phyloP scores from a whole-genome alignment of 768 basidiomycete species.

The Russula brevipes region DNA sequence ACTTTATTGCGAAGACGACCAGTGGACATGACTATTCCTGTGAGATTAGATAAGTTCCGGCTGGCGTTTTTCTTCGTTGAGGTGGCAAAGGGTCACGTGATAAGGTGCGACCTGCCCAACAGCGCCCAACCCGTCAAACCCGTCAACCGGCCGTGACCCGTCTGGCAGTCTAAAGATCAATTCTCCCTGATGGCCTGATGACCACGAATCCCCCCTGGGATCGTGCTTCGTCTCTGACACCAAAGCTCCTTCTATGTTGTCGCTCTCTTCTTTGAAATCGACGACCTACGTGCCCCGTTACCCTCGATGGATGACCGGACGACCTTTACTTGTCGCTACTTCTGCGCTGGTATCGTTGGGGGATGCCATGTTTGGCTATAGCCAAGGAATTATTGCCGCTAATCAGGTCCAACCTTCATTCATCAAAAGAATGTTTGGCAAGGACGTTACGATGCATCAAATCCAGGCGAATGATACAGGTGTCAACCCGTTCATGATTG shows the following conservation, averaged over 20 bases:
- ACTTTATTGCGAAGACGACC: constrained; percentile 69
- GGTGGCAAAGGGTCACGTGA: too few relatives aligned
- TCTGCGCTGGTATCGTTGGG: constrained; percentile 50
- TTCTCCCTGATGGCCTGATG: background rate
- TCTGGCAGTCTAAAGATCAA: background rate
- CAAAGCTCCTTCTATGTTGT: background rate
- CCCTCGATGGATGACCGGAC: constrained; percentile 49
- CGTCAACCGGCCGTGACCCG: too few relatives aligned
- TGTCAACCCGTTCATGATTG: constrained; percentile 44
- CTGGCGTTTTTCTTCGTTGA: too few relatives aligned
- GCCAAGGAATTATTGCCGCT: constrained; percentile 48
- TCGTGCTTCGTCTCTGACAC: background rate
- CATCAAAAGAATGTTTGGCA: constrained; percentile 45
- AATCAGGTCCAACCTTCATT: constrained; percentile 51
- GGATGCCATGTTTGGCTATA: constrained; percentile 54
- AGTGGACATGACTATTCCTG: constrained; percentile 25
- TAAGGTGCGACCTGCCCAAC: too few relatives aligned
- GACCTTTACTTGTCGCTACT: constrained; percentile 45
- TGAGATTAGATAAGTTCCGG: too few relatives aligned
- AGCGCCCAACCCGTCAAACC: too few relatives aligned
- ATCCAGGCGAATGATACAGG: constrained; percentile 41
- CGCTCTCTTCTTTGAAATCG: constrained; percentile 32
- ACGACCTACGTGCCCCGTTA: constrained; percentile 43
- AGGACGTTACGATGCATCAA: constrained; percentile 40
- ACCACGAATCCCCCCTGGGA: background rate